Conservation (phyloP, 257 asterid species). For the Nicotiana attenuata region DNA sequence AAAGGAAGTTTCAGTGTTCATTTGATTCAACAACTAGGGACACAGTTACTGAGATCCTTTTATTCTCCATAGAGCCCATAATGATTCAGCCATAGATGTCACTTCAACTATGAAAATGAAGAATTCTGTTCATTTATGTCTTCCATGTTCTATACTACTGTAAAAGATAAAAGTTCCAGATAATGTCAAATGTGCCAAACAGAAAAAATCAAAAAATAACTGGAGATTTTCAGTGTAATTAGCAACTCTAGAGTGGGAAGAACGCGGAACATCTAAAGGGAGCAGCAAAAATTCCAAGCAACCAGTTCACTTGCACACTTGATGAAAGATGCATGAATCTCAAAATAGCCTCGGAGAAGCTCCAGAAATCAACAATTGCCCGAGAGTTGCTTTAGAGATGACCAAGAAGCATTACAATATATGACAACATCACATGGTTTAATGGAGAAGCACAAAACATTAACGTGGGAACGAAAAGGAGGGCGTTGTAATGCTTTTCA, state of each 20-base stretch:
- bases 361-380: neutral
- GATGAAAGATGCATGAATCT: slow-evolving; percentile 2
- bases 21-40: slow-evolving; percentile 15
- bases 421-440: neutral
- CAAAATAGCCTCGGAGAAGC: neutral
- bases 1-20: slow-evolving; percentile 9
- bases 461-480: neutral
- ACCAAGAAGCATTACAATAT: neutral
- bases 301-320: neutral
- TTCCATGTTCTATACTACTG: neutral
- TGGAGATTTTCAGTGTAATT: neutral
- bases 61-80: slow-evolving; percentile 20
- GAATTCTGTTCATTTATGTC: slow-evolving; percentile 3
- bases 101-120: slow-evolving; percentile 10
- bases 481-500: neutral
- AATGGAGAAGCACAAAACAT: neutral
- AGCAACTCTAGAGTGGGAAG: neutral
- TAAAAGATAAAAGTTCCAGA: neutral
- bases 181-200: neutral
- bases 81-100: slow-evolving; percentile 21
- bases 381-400: neutral
- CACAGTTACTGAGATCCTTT: slow-evolving; percentile 17
- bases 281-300: neutral
- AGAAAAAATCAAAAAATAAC: neutral
- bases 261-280: neutral